Evolutionary conservation across 352 stramenopile species (phyloP).

Genomic region (Pelagophyceae sp.): DNA sequence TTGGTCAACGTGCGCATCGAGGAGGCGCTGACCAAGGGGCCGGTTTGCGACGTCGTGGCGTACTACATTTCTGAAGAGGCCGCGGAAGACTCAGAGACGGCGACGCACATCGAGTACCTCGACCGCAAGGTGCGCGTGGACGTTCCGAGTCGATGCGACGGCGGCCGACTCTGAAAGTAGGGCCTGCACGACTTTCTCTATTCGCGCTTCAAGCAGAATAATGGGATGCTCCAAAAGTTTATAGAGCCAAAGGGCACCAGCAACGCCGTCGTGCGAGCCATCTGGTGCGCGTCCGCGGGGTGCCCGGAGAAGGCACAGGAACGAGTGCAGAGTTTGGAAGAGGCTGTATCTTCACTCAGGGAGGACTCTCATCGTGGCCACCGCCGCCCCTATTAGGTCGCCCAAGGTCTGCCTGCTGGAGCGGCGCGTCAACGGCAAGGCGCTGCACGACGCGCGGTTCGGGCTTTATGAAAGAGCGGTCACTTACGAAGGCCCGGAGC

Average conservation of each 20-base stretch:
- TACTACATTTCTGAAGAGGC: conserved; percentile 64
- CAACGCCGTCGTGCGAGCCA: conserved; percentile 44
- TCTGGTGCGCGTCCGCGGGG: too few relatives aligned
- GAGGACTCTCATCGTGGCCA: conserved; percentile 61
- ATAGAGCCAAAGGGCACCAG: conserved; percentile 76
- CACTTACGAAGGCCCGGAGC: conserved; percentile 84
- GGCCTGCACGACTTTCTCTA: conserved; percentile 87
- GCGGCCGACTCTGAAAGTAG: too few relatives aligned
- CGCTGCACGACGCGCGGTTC: conserved; percentile 75
- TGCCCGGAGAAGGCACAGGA: conserved; percentile 17
- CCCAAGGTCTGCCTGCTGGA: conserved; percentile 88
- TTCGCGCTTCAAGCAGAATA: conserved; percentile 69
- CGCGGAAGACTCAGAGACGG: conserved; percentile 13
- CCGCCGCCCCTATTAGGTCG: too few relatives aligned
- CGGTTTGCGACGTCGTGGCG: conserved; percentile 78
- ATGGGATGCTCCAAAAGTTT: conserved; percentile 86
- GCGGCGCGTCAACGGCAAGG: conserved; percentile 72
- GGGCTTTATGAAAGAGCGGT: conserved; percentile 82
- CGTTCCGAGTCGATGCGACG: too few relatives aligned
- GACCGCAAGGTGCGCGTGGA: conserved; percentile 58
- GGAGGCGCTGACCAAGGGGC: conserved; percentile 75
- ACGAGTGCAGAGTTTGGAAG: too few relatives aligned
- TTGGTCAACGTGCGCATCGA: conserved; percentile 81
- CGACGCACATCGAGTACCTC: conserved; percentile 80
- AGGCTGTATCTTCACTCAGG: conserved; percentile 11